These are phyloP conservation scores for Plasmodium fragile DNA, from an alignment of 169 alveolate species.

Conservation along the genomic window DNA sequence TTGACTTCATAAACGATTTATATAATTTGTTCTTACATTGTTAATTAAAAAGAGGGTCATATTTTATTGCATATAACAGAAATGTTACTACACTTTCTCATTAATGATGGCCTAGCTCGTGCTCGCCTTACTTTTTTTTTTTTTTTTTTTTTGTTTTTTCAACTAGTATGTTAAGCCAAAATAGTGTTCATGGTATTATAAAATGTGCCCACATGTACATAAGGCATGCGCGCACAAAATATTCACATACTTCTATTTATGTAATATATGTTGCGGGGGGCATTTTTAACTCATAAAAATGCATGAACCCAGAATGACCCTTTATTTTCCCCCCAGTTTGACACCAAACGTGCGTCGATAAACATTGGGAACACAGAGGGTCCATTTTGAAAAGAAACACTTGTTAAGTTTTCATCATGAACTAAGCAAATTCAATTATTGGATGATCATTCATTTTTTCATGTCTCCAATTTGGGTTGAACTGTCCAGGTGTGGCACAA, in stretches of 20 bases:
- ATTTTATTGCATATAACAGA: neutral
- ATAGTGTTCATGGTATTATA: neutral
- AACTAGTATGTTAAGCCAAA: neutral
- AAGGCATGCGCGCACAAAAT: neutral
- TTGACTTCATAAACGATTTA: neutral
- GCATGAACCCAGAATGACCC: neutral
- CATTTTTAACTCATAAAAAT: too few species aligned
- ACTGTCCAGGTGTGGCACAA: neutral
- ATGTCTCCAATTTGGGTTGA: neutral
- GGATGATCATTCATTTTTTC: neutral
- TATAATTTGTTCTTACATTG: neutral
- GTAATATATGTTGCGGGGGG: neutral
- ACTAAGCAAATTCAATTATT: neutral
- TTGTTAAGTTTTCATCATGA: neutral
- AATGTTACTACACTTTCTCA: neutral
- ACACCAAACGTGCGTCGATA: neutral
- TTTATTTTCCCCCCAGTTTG: neutral
- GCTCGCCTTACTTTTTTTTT: neutral
- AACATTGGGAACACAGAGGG: neutral
- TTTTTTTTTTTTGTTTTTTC: neutral
- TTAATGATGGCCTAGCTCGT: neutral
- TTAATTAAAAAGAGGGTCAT: too few species aligned
- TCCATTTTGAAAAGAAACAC: neutral
- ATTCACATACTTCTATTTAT: neutral
- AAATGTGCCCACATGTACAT: neutral